Percentiles rank a stretch among this genome's conserved stretches.
Conservation (phyloP, 305 asterid species). For the Ajuga reptans region DNA sequence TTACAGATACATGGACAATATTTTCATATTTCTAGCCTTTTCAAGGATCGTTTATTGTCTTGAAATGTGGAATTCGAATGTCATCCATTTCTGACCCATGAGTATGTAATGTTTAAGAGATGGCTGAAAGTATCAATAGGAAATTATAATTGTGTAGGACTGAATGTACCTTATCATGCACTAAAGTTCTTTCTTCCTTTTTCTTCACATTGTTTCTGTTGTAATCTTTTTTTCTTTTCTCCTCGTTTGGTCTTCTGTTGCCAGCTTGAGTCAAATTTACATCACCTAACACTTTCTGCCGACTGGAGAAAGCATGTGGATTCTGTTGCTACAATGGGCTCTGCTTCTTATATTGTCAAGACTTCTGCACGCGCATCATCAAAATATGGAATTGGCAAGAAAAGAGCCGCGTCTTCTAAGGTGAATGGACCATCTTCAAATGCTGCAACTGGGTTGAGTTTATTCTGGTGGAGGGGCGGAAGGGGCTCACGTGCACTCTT, state of each 20-base stretch:
- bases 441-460: slow-evolving; percentile 56
- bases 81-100: background rate
- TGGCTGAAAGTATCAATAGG: background rate
- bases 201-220: background rate
- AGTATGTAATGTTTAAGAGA: background rate
- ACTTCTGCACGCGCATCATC: slow-evolving; percentile 44
- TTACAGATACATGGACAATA: background rate
- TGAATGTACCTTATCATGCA: slow-evolving; percentile 10
- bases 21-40: slow-evolving; percentile 6
- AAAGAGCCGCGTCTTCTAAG: slow-evolving; percentile 42
- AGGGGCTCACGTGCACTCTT: slow-evolving; percentile 67
- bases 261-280: slow-evolving; percentile 86
- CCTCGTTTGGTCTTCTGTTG: slow-evolving; percentile 20
- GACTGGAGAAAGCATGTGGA: slow-evolving; percentile 83
- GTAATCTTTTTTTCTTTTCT: background rate
- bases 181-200: background rate
- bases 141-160: background rate
- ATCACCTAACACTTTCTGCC: slow-evolving; percentile 54
- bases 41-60: background rate
- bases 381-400: slow-evolving; percentile 50
- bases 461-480: slow-evolving; percentile 99
- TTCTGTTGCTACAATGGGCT: slow-evolving; percentile 64
- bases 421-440: slow-evolving; percentile 42
- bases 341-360: slow-evolving; percentile 57
- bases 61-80: background rate